A percentile compares a stretch with the other conserved stretches of the same genome.
Conservation (phyloP, 1,284 basidiomycete species). For the Pseudozyma sp. region DNA sequence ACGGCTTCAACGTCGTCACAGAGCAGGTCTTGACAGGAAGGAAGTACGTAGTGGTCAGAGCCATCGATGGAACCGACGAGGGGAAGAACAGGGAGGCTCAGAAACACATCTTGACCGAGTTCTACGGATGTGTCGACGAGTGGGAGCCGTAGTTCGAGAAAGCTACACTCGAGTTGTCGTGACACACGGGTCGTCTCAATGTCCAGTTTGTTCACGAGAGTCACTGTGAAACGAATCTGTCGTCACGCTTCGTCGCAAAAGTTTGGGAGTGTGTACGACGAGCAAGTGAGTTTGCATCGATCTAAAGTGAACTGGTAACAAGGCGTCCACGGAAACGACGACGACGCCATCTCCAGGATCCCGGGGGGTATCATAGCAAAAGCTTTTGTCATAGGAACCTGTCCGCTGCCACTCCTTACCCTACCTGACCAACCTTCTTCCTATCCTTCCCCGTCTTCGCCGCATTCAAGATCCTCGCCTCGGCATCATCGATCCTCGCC, state of each 20-base stretch:
- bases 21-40: conserved; percentile 82
- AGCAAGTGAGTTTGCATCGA: no score
- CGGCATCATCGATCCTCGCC: conserved; percentile 15
- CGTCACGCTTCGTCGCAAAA: no score
- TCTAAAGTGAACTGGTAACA: no score
- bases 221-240: no score
- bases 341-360: no score
- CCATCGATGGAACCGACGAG: conserved; percentile 66
- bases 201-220: no score
- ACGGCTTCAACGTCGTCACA: conserved; percentile 71
- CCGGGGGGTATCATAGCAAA: no score
- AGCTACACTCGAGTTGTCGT: not conserved
- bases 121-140: conserved; percentile 84
- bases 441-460: not conserved
- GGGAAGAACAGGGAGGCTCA: conserved; percentile 81
- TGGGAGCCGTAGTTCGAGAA: conserved; percentile 69
- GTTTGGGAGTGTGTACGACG: no score
- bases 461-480: conserved; percentile 2
- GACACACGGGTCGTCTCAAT: no score
- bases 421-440: not conserved
- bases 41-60: conserved; percentile 83
- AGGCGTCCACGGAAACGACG: no score
- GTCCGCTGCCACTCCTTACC: no score
- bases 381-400: no score
- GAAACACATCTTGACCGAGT: conserved; percentile 82